Percentiles rank a stretch among this genome's conserved stretches.
Evolutionary conservation across 306 rosid genomes (phyloP).

Genomic region (Oemleria cerasiformis): DNA sequence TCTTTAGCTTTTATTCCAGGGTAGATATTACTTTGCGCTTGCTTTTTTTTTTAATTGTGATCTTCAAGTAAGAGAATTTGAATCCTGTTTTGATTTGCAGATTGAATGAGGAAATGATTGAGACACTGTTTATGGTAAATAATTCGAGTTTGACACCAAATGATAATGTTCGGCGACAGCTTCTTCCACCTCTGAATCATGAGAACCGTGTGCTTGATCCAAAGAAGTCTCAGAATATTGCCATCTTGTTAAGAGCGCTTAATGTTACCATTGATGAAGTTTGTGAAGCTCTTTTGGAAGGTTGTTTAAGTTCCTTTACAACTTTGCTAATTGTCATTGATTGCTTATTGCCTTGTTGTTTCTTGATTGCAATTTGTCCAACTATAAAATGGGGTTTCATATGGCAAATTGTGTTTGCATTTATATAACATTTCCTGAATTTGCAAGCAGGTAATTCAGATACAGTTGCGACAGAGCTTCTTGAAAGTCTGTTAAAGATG

Average conservation of each 20-base stretch:
- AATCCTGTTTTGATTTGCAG: constrained; percentile 40
- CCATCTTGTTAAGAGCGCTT: constrained; percentile 79
- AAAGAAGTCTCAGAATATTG: constrained; percentile 90
- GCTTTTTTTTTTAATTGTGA: background rate
- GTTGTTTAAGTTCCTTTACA: constrained; percentile 11
- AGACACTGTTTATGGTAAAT: constrained; percentile 72
- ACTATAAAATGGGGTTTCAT: background rate
- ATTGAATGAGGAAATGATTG: constrained; percentile 92
- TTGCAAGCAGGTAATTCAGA: constrained; percentile 65
- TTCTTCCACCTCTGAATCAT: constrained; percentile 36
- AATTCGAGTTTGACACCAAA: constrained; percentile 42
- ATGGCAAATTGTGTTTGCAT: background rate
- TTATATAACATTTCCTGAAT: background rate
- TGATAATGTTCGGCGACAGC: constrained; percentile 45
- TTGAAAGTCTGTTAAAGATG: constrained; percentile 87
- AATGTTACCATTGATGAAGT: constrained; percentile 93
- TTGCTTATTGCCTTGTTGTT: background rate
- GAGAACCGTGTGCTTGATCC: constrained; percentile 89
- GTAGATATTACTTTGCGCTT: background rate
- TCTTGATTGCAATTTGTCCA: background rate
- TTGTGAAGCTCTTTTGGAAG: constrained; percentile 87
- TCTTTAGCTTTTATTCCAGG: background rate
- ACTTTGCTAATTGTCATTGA: background rate
- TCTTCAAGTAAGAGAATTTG: background rate
- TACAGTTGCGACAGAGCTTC: constrained; percentile 73